Evolutionary conservation across 257 asterid species (phyloP), one percentile per base, ranked within the genome.

Genomic region (Nicotiana noctiflora): DNA sequence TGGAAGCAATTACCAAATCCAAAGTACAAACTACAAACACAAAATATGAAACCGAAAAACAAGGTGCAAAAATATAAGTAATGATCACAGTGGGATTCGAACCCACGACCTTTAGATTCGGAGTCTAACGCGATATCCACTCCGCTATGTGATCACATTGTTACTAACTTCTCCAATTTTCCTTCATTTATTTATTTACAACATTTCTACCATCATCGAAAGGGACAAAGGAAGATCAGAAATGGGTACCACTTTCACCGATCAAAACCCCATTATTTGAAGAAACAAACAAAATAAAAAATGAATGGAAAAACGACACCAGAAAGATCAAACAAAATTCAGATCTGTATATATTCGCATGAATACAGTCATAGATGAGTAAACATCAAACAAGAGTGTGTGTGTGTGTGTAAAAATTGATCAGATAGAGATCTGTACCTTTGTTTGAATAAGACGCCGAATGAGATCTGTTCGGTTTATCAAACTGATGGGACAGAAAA

Each of bases 21-120:
- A 29, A 29, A 5, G 37, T 32, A 32, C 31, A 78, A 23, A 77
- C 25, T 32, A 32, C 31, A 78, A 25, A 78, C 25, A 19, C 27
- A 29, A 27, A 65, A 7, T 1, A 79, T 53, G 51, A 62, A 72
- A 21, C 15, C 32, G 44, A 55, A 15, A 66, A 8, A 23, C 17
- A 55, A 14, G 25, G 23, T 29, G 19, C 21, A 18, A 17, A n/a
- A 0, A 17, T 27, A 29, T n/a, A 64, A 6, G 1, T 11, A 60
- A 5, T 81, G 97, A 91, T 89, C 98, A 65, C 94, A 90, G 95
- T 93, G 98, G 98, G 97, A 91, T 81, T 92, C 89, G 98, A 94
- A 94, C 98, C 98, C 98, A 94, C 98, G 95, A 88, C 97, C 94
- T 93, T 93, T 90, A 93, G 98, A 94, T 94, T 40, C 97, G 97